Evolutionary conservation across 352 stramenopile species (phyloP).

Genomic region (Phytopythium ostracodes): DNA sequence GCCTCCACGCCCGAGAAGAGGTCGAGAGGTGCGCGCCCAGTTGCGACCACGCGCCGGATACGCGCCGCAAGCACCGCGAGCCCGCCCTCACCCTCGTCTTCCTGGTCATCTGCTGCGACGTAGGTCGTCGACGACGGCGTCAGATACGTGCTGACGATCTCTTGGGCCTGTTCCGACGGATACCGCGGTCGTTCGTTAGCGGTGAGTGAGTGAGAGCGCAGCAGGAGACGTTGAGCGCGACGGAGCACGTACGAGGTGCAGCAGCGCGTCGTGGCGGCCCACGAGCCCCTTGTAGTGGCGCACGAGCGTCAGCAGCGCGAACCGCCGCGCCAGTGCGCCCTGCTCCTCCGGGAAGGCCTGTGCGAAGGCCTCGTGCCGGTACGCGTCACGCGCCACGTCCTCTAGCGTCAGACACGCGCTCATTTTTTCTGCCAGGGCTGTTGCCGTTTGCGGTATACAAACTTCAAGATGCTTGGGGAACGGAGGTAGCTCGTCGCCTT

Average conservation of each 20-base stretch:
- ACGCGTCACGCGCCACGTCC: slow-evolving; percentile 49
- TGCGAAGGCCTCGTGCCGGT: slow-evolving; percentile 55
- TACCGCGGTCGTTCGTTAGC: neutral
- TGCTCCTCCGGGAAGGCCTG: slow-evolving; percentile 50
- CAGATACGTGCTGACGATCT: slow-evolving; percentile 38
- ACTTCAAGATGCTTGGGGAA: neutral
- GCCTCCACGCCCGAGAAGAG: slow-evolving; percentile 63
- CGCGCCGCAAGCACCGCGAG: slow-evolving; percentile 23
- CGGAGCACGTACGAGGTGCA: slow-evolving; percentile 26
- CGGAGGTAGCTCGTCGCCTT: too few relatives aligned
- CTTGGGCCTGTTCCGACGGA: slow-evolving; percentile 30
- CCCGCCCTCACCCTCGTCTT: slow-evolving; percentile 16
- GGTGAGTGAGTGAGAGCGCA: neutral
- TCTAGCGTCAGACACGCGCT: slow-evolving; percentile 45
- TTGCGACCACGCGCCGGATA: slow-evolving; percentile 24
- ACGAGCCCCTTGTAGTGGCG: slow-evolving; percentile 57
- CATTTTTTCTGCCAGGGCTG: too few relatives aligned
- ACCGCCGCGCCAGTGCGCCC: slow-evolving; percentile 48
- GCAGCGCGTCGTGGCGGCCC: slow-evolving; percentile 38
- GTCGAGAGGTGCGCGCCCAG: slow-evolving; percentile 33
- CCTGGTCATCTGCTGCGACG: slow-evolving; percentile 3
- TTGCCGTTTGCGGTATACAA: neutral
- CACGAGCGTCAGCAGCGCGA: slow-evolving; percentile 50
- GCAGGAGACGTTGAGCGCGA: neutral
- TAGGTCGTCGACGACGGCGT: slow-evolving; percentile 17